A percentile compares a stretch with the other conserved stretches of the same genome.
These are phyloP conservation scores for Claviceps maximensis DNA, from an alignment of 2,329 filamentous ascomycete genomes.

Conservation along the genomic window DNA sequence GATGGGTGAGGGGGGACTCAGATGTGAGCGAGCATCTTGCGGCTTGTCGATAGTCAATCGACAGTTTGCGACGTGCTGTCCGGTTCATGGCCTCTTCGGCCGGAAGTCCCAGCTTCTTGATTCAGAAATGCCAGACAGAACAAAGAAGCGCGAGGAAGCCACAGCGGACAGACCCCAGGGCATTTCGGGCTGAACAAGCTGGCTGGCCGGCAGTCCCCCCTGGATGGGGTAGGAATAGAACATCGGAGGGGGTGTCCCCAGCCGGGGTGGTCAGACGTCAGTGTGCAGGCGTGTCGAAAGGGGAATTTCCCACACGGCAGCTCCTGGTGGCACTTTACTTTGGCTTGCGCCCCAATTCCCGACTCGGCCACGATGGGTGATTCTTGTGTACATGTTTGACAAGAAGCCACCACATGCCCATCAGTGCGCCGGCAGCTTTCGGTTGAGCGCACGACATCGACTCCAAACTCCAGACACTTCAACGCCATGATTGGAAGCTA, in stretches of 20 bases:
- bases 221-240: not conserved
- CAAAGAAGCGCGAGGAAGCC: constrained; percentile 16
- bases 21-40: not conserved
- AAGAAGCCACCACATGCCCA: not conserved
- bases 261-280: not conserved
- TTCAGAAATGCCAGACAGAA: constrained; percentile 18
- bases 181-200: not conserved
- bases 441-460: not conserved
- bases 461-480: not conserved
- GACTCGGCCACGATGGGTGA: constrained; percentile 3
- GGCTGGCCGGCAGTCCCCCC: not conserved
- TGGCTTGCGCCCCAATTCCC: constrained; percentile 4
- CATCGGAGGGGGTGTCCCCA: not conserved
- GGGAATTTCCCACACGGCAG: not conserved
- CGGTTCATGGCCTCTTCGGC: not conserved
- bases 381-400: not conserved
- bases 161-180: constrained; percentile 6
- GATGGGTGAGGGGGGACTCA: too few relatives aligned
- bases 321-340: constrained; percentile 5
- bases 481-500: not conserved
- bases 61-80: not conserved
- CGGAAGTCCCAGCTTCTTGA: constrained; percentile 9
- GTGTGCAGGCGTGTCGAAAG: not conserved
- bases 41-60: not conserved
- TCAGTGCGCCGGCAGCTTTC: not conserved